These are phyloP conservation scores for Leccinum griseonigrum DNA, from an alignment of 1,284 basidiomycete species.

Conservation along the genomic window DNA sequence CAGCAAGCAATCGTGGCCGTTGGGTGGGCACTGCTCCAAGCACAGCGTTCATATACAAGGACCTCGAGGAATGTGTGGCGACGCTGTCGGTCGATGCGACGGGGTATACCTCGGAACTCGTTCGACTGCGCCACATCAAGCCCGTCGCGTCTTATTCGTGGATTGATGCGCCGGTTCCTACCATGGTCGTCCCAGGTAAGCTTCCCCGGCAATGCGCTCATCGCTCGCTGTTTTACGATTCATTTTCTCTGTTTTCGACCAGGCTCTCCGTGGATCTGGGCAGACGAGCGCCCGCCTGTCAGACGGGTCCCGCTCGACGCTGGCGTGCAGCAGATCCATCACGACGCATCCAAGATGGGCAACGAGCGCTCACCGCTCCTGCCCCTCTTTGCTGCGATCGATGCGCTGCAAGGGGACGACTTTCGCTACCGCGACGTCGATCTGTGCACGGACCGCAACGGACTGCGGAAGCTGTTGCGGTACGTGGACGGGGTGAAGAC, in stretches of 20 bases:
- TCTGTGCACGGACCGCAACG: conserved; percentile 37
- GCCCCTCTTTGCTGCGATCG: conserved; percentile 36
- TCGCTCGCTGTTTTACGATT: not conserved
- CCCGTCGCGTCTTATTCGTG: conserved; percentile 35
- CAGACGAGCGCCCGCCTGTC: conserved; percentile 18
- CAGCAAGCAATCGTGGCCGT: not conserved
- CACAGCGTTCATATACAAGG: conserved; percentile 22
- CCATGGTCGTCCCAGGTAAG: conserved; percentile 34
- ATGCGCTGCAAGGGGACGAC: conserved; percentile 27
- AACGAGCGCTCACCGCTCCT: conserved; percentile 29
- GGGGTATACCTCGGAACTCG: conserved; percentile 15
- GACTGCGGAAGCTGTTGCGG: conserved; percentile 36
- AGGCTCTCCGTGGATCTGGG: conserved; percentile 36
- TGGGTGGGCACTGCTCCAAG: not conserved
- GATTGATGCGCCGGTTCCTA: conserved; percentile 30
- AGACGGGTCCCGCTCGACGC: conserved; percentile 27
- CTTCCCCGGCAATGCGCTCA: conserved; percentile 10
- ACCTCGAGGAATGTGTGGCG: conserved; percentile 21
- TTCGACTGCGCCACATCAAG: conserved; percentile 26
- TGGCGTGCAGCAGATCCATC: conserved; percentile 31
- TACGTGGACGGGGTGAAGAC: conserved; percentile 18
- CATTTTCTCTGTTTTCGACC: no score
- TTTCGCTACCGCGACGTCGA: conserved; percentile 33
- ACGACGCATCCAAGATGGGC: conserved; percentile 33
- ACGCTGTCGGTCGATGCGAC: conserved; percentile 16